These are phyloP conservation scores for Stentor coeruleus DNA, from an alignment of 73 alveolate species.

Conservation along the genomic window DNA sequence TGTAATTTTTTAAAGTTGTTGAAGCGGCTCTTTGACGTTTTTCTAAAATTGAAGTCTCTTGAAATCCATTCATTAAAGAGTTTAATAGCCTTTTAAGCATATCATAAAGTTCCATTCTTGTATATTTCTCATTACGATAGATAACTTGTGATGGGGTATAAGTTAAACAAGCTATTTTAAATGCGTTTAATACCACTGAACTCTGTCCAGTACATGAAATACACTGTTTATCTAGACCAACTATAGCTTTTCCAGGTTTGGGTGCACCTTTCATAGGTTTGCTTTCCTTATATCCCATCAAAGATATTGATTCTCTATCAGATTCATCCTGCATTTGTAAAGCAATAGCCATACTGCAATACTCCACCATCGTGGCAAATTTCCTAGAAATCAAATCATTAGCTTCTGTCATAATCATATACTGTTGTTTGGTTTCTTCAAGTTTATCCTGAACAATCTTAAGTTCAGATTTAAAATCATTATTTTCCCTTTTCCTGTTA, in stretches of 20 bases:
- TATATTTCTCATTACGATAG: conserved; percentile 35
- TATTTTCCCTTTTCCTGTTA: no score
- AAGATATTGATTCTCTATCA: conserved; percentile 29
- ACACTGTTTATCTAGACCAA: conserved; percentile 52
- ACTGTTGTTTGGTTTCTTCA: conserved; percentile 3
- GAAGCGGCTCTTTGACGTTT: no score
- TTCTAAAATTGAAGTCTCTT: no score
- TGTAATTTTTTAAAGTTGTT: no score
- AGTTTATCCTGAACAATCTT: background rate
- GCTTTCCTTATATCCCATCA: conserved; percentile 34
- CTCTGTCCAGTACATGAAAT: conserved; percentile 47
- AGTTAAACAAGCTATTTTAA: conserved; percentile 55
- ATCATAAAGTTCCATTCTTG: conserved; percentile 15
- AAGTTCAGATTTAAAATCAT: background rate
- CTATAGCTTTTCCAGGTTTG: background rate
- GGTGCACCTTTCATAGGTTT: background rate
- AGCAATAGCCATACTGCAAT: background rate
- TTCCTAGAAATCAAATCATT: no score
- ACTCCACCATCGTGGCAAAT: no score
- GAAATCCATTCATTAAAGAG: background rate
- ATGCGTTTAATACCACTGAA: conserved; percentile 45
- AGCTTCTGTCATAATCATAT: no score
- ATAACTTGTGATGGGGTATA: conserved; percentile 53
- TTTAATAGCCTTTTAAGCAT: background rate
- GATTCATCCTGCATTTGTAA: conserved; percentile 31